These are phyloP conservation scores for Ceratocystis eucalypticola DNA, from an alignment of 2,329 filamentous ascomycete genomes.

Conservation along the genomic window DNA sequence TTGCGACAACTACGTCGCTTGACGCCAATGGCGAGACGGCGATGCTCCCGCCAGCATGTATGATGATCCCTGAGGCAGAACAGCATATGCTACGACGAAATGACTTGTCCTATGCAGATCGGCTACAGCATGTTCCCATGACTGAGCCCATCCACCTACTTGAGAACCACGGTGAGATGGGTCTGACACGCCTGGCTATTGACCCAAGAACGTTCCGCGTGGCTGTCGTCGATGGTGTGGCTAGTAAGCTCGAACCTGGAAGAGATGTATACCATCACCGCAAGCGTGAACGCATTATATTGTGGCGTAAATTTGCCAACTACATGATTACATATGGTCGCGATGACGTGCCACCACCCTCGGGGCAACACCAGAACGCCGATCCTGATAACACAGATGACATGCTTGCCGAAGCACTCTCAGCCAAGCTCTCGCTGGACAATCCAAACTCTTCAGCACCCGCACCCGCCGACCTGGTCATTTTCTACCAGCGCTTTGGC, in stretches of 20 bases:
- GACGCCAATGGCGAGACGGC: constrained; percentile 32
- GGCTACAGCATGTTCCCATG: constrained; percentile 51
- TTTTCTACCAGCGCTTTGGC: constrained; percentile 69
- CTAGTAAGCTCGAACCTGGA: constrained; percentile 47
- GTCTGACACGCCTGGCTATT: constrained; percentile 50
- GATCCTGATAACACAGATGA: constrained; percentile 15
- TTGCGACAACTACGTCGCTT: constrained; percentile 31
- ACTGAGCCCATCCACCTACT: constrained; percentile 55
- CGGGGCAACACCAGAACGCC: background rate
- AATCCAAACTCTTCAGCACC: constrained; percentile 11
- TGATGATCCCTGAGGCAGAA: constrained; percentile 59
- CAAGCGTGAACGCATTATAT: constrained; percentile 50
- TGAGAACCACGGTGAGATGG: constrained; percentile 53
- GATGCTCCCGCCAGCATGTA: constrained; percentile 53
- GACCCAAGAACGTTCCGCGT: constrained; percentile 49
- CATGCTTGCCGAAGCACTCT: constrained; percentile 11
- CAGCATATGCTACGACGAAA: constrained; percentile 51
- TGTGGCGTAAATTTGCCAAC: constrained; percentile 63
- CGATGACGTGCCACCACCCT: constrained; percentile 43
- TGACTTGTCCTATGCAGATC: constrained; percentile 41
- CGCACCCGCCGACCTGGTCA: constrained; percentile 45
- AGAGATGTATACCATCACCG: constrained; percentile 52
- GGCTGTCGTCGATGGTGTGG: constrained; percentile 42
- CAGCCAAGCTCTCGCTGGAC: constrained; percentile 13
- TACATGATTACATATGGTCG: constrained; percentile 63